phyloP scores from a whole-genome alignment of 1,284 basidiomycete species.

The Fomitopsis schrenkii region DNA sequence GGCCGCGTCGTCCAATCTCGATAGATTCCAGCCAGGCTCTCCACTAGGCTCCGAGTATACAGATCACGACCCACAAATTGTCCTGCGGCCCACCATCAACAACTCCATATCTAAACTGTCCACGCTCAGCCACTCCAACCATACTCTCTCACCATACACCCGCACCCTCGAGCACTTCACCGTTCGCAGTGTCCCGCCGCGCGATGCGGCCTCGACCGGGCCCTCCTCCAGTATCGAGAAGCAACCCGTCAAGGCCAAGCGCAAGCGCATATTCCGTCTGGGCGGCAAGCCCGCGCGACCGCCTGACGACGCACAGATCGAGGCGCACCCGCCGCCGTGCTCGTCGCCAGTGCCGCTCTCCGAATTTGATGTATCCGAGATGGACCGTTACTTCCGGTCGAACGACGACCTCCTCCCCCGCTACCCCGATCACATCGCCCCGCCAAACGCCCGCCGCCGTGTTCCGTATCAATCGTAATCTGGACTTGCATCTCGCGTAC shows the following conservation, averaged over 20 bases:
- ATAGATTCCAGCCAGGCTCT: conserved; percentile 36
- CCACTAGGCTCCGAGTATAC: conserved; percentile 32
- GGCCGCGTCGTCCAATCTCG: conserved; percentile 36
- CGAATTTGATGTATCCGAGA: conserved; percentile 72
- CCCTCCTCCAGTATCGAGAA: conserved; percentile 33
- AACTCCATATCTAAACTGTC: conserved; percentile 79
- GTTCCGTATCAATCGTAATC: conserved; percentile 18
- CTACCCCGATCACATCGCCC: conserved; percentile 23
- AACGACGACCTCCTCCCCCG: conserved; percentile 37
- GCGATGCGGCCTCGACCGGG: conserved; percentile 30
- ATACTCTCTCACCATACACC: conserved; percentile 90
- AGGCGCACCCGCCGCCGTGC: conserved; percentile 10
- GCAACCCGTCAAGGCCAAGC: conserved; percentile 64
- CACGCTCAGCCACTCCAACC: conserved; percentile 81
- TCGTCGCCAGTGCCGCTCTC: conserved; percentile 26
- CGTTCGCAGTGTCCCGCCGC: conserved; percentile 77
- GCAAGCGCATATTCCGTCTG: conserved; percentile 73
- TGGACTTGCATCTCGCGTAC: conserved; percentile 7
- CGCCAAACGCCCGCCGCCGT: conserved; percentile 24
- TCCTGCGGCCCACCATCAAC: conserved; percentile 66
- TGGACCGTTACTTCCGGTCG: conserved; percentile 72
- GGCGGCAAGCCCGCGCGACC: conserved; percentile 39
- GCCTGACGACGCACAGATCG: conserved; percentile 5
- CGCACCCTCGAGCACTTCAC: conserved; percentile 86
- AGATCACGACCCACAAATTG: conserved; percentile 52